These are phyloP conservation scores for Lithocarpus polystachyus DNA, from an alignment of 306 rosid species.

Conservation along the genomic window DNA sequence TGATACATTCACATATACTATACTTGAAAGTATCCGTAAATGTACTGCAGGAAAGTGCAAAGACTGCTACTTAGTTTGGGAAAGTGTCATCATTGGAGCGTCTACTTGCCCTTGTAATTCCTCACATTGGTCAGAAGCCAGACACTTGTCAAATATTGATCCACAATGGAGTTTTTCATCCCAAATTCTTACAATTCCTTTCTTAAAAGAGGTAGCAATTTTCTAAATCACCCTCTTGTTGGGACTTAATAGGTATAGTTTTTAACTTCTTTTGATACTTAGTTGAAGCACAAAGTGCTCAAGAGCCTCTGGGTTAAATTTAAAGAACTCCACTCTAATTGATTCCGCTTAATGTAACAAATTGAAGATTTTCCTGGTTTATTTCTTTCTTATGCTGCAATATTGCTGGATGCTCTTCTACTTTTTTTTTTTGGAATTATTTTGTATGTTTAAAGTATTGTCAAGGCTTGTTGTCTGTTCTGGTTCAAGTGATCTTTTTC, in stretches of 20 bases:
- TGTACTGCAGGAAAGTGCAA: slow-evolving; percentile 54
- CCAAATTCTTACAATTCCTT: no score
- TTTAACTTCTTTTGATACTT: neutral
- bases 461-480: slow-evolving; percentile 3
- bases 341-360: neutral
- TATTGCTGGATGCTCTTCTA: neutral
- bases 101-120: slow-evolving; percentile 53
- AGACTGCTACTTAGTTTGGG: slow-evolving; percentile 24
- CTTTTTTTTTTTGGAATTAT: neutral
- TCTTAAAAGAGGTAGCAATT: slow-evolving; percentile 66
- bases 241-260: neutral
- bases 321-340: neutral
- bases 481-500: slow-evolving; percentile 19
- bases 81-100: slow-evolving; percentile 66
- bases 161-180: no score
- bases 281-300: slow-evolving; percentile 1
- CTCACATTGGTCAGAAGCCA: no score
- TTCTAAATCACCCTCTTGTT: neutral
- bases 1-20: slow-evolving; percentile 9
- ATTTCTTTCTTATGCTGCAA: neutral
- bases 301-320: neutral
- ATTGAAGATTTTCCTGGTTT: neutral
- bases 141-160: no score
- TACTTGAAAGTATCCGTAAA: slow-evolving; percentile 4
- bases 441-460: neutral